Evolutionary conservation across 306 rosid genomes (phyloP), one percentile per base, ranked within the genome.

Genomic region (Lathyrus oleraceus): DNA sequence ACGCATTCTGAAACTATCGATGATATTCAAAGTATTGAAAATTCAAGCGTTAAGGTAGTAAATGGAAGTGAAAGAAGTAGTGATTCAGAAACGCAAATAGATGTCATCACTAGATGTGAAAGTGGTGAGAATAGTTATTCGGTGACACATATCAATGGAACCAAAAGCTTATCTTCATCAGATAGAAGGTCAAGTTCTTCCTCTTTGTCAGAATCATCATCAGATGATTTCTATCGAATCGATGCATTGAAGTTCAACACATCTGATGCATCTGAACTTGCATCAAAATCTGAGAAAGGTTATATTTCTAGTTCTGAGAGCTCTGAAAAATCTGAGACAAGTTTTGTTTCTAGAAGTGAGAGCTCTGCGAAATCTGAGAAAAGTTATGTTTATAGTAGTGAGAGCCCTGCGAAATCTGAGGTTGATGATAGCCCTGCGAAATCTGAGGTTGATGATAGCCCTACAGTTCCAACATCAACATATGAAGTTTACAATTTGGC

Each of bases 191-290:
- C 71, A 44, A 54, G 74, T 72, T 76, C 85, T 44, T 59, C 75
- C n/a, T 76, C 77, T 39, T 79, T 30, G 2, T 80, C 84, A 53
- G 79, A 78, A 30, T 63, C 78, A 48, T 63, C 78, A 14, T 61
- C 74, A 1, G 15, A 62, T 16, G 81, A 67, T 81, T 52, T 76
- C 19, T 76, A 70, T 61, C 67, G 66, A 69, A 39, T 45, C 40
- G 82, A 69, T 43, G 38, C 65, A 30, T 49, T 21, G 42, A 61
- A 65, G 42, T 36, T 43, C 59, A 30, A 63, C 62, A 27, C 52
- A n/a, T 61, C 77, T 30, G 20, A 13, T 61, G 48, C 47, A 51
- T 56, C 60, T 14, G 30, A 30, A 20, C 32, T 25, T 42, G 65
- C 66, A 51, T 43, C 69, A 44, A 54, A 74, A 21, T 77, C 74